phyloP scores from a whole-genome alignment of 2,329 filamentous ascomycete genomes.

The Aspergillus sp. region DNA sequence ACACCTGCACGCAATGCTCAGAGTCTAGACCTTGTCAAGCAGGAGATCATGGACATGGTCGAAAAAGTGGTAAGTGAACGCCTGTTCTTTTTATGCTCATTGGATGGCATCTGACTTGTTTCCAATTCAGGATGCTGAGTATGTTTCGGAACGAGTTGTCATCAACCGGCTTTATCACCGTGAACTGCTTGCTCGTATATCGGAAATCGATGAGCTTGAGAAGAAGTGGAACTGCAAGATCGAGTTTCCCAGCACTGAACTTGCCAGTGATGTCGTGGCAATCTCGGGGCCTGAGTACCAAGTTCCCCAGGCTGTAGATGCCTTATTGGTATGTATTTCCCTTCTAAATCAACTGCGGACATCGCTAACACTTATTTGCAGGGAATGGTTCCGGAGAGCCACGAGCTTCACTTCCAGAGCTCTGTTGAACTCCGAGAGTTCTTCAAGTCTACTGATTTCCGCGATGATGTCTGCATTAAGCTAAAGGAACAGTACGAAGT shows the following conservation, averaged over 20 bases:
- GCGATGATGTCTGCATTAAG: slow-evolving; percentile 73
- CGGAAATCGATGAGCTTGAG: slow-evolving; percentile 89
- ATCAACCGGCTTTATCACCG: slow-evolving; percentile 95
- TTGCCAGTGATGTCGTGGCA: slow-evolving; percentile 91
- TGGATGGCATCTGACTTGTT: background rate
- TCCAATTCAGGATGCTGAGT: slow-evolving; percentile 73
- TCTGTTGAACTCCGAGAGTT: slow-evolving; percentile 73
- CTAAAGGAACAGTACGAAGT: slow-evolving; percentile 90
- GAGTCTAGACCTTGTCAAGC: slow-evolving; percentile 94
- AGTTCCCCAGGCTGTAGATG: slow-evolving; percentile 93
- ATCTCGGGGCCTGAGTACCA: slow-evolving; percentile 97
- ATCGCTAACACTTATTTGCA: slow-evolving; percentile 24
- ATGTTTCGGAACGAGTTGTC: slow-evolving; percentile 87
- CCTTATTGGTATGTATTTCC: slow-evolving; percentile 66
- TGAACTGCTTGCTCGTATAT: slow-evolving; percentile 81
- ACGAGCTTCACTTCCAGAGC: slow-evolving; percentile 80
- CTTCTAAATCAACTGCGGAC: background rate
- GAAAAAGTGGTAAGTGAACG: slow-evolving; percentile 69
- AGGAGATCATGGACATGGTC: slow-evolving; percentile 99
- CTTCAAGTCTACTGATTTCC: slow-evolving; percentile 76
- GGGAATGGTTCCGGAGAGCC: slow-evolving; percentile 96
- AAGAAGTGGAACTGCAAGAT: slow-evolving; percentile 99
- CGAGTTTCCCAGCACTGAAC: slow-evolving; percentile 93
- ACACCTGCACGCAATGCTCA: slow-evolving; percentile 96
- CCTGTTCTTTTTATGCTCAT: slow-evolving; percentile 2